phyloP scores from a whole-genome alignment of 192 early-diverging fungal species.

The Gaertneriomyces sp. region DNA sequence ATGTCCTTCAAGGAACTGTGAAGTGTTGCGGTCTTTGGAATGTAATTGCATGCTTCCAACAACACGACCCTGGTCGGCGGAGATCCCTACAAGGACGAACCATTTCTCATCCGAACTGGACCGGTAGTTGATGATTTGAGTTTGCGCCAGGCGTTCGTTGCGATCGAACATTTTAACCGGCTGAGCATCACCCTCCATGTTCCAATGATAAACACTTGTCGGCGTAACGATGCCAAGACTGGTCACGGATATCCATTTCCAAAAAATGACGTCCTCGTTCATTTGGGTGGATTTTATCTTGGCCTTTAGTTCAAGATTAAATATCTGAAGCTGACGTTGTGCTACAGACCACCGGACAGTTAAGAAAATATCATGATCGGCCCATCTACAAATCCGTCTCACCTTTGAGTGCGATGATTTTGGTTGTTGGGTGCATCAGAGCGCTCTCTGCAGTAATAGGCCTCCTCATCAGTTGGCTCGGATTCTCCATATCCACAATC shows the following conservation, averaged over 20 bases:
- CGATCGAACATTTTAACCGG: slow-evolving; percentile 94
- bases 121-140: slow-evolving; percentile 96
- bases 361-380: slow-evolving; percentile 5
- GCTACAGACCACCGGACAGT: slow-evolving; percentile 48
- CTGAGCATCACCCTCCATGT: slow-evolving; percentile 82
- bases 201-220: slow-evolving; percentile 92
- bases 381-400: neutral
- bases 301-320: slow-evolving; percentile 92
- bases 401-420: slow-evolving; percentile 96
- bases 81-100: slow-evolving; percentile 93
- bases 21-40: slow-evolving; percentile 86
- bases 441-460: slow-evolving; percentile 97
- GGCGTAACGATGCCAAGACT: slow-evolving; percentile 87
- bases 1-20: slow-evolving; percentile 94
- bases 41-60: slow-evolving; percentile 96
- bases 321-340: slow-evolving; percentile 87
- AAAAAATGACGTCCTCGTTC: slow-evolving; percentile 89
- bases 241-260: slow-evolving; percentile 91
- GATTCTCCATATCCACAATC: slow-evolving; percentile 89
- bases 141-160: slow-evolving; percentile 71
- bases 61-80: slow-evolving; percentile 82
- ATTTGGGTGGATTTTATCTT: slow-evolving; percentile 93
- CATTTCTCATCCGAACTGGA: slow-evolving; percentile 89
- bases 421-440: slow-evolving; percentile 93
- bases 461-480: slow-evolving; percentile 74